A percentile compares a stretch with the other conserved stretches of the same genome.
Evolutionary conservation across 306 rosid genomes (phyloP).

Genomic region (Mucuna pruriens): DNA sequence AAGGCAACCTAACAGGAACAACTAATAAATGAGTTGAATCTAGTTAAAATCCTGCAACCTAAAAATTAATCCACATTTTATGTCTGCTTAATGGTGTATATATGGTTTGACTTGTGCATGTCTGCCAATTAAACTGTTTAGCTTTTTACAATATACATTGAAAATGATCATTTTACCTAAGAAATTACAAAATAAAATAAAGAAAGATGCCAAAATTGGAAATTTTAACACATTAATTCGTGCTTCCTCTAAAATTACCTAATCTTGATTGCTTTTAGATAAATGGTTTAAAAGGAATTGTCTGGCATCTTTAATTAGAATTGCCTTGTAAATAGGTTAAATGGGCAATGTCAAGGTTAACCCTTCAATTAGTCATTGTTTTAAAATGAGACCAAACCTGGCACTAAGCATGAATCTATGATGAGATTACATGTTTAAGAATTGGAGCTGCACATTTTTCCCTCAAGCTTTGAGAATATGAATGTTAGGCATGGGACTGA

Average conservation of each 20-base stretch:
- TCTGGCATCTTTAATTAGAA: neutral
- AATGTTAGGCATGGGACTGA: constrained; percentile 93
- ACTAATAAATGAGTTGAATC: neutral
- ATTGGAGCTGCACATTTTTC: constrained; percentile 84
- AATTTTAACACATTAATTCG: neutral
- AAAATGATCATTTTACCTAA: neutral
- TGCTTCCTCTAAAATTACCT: constrained; percentile 6
- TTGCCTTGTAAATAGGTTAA: neutral
- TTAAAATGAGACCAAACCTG: neutral
- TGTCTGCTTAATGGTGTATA: neutral
- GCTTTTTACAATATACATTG: neutral
- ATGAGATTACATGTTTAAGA: constrained; percentile 76
- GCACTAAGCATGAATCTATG: constrained; percentile 21
- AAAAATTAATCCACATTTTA: neutral
- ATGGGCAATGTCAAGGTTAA: too few species aligned
- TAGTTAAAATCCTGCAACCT: neutral
- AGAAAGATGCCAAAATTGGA: constrained; percentile 6
- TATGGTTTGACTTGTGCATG: neutral
- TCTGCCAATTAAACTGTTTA: neutral
- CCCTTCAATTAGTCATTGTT: neutral
- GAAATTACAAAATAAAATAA: neutral
- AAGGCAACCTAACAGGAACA: neutral
- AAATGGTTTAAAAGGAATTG: neutral
- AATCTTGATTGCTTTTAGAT: constrained; percentile 19
- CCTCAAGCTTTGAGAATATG: constrained; percentile 70